A percentile compares a stretch with the other conserved stretches of the same genome.
These are phyloP conservation scores for Pilaira anomala DNA, from an alignment of 192 early-diverging fungal genomes.

Conservation along the genomic window DNA sequence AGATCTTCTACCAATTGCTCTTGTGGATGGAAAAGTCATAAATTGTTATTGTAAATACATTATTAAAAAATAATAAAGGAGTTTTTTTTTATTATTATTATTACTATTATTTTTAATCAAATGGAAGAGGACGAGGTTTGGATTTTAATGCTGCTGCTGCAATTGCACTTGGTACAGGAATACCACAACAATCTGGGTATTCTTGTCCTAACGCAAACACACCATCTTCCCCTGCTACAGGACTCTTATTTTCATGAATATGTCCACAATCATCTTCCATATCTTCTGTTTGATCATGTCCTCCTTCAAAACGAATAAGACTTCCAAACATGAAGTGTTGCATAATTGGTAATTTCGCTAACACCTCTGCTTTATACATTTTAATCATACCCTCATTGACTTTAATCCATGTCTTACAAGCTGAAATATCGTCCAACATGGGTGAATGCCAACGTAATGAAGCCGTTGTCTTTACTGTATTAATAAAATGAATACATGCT, in stretches of 20 bases:
- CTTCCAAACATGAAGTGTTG: slow-evolving; percentile 97
- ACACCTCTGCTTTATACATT: slow-evolving; percentile 93
- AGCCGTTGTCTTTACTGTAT: slow-evolving; percentile 66
- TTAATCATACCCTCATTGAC: slow-evolving; percentile 92
- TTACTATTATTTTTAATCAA: slow-evolving; percentile 26
- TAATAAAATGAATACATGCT: slow-evolving; percentile 90
- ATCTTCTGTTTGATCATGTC: slow-evolving; percentile 30
- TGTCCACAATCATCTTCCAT: slow-evolving; percentile 53
- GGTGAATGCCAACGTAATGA: slow-evolving; percentile 86
- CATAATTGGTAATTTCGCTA: slow-evolving; percentile 95
- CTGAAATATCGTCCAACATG: slow-evolving; percentile 95
- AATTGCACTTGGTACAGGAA: slow-evolving; percentile 78
- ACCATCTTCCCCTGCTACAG: slow-evolving; percentile 20
- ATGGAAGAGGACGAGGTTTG: slow-evolving; percentile 24
- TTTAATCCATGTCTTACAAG: slow-evolving; percentile 87
- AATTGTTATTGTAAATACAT: too few species aligned
- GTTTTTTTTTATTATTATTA: background rate
- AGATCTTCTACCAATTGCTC: too few species aligned
- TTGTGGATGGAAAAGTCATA: too few species aligned
- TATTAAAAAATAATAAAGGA: too few species aligned
- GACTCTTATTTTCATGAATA: slow-evolving; percentile 42
- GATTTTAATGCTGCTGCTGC: slow-evolving; percentile 57
- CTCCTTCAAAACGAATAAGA: slow-evolving; percentile 70
- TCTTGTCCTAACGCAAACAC: slow-evolving; percentile 80
- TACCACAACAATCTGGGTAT: slow-evolving; percentile 75